Conservation (phyloP, 176 grass and related monocot species). For the Phoenix dactylifera region DNA sequence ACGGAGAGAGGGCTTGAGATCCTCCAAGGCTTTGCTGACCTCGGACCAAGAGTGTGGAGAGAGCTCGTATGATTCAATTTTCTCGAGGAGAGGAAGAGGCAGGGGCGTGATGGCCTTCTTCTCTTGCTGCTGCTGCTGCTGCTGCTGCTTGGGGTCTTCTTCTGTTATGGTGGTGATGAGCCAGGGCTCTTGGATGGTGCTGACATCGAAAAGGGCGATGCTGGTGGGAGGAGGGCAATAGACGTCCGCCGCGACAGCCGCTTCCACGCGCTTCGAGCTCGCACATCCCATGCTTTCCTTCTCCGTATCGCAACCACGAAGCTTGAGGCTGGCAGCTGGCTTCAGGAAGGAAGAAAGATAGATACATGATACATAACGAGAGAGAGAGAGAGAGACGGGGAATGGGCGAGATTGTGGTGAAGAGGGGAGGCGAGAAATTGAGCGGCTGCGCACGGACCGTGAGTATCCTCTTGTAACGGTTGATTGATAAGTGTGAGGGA, state of each 20-base stretch:
- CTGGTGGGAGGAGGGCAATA: constrained; percentile 71
- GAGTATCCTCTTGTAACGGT: too few relatives aligned
- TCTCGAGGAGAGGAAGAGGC: constrained; percentile 65
- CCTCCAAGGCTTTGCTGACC: constrained; percentile 87
- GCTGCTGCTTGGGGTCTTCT: background rate
- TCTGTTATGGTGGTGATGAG: constrained; percentile 35
- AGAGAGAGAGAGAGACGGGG: too few relatives aligned
- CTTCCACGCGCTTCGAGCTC: constrained; percentile 37
- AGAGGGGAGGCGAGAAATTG: too few relatives aligned
- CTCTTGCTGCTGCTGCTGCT: background rate
- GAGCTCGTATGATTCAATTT: constrained; percentile 67
- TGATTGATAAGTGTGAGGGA: too few relatives aligned
- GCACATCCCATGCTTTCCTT: constrained; percentile 50
- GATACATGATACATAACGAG: too few relatives aligned
- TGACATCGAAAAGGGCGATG: constrained; percentile 81
- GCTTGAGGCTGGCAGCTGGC: too few relatives aligned
- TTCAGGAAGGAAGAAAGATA: too few relatives aligned
- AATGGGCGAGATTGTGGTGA: too few relatives aligned
- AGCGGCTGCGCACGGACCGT: too few relatives aligned
- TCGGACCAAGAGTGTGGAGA: constrained; percentile 76
- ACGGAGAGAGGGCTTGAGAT: constrained; percentile 60
- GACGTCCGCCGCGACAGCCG: constrained; percentile 25
- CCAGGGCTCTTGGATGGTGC: constrained; percentile 80
- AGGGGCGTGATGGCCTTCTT: constrained; percentile 21
- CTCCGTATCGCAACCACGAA: too few relatives aligned